phyloP scores from a whole-genome alignment of 345 rosid species.

The Dimocarpus longan region DNA sequence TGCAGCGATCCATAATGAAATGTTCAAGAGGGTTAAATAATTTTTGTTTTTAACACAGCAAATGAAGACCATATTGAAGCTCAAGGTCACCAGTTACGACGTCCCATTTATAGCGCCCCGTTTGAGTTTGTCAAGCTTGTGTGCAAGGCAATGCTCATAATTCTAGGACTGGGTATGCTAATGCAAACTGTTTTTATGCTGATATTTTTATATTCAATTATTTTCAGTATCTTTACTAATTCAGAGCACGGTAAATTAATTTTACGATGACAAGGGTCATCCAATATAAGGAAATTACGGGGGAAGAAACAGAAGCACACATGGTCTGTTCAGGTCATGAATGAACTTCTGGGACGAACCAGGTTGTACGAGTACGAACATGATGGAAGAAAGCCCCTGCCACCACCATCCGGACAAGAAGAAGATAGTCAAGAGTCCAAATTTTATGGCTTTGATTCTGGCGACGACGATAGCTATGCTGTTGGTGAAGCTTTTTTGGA shows the following conservation, averaged over 20 bases:
- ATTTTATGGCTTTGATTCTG: not conserved
- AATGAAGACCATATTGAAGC: not conserved
- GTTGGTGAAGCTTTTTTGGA: not conserved
- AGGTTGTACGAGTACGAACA: slow-evolving; percentile 28
- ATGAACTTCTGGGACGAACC: slow-evolving; percentile 26
- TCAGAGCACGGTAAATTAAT: not conserved
- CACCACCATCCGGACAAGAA: not conserved
- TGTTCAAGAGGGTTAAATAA: too few species aligned
- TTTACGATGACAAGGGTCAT: slow-evolving; percentile 31
- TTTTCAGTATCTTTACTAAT: too few species aligned
- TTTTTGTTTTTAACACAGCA: not conserved
- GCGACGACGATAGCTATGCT: not conserved
- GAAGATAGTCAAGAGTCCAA: not conserved
- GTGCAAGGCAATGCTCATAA: slow-evolving; percentile 38
- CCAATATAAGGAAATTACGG: slow-evolving; percentile 25
- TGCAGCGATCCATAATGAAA: too few species aligned
- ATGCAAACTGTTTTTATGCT: not conserved
- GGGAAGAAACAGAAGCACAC: slow-evolving; percentile 43
- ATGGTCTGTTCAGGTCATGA: slow-evolving; percentile 52
- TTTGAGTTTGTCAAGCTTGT: slow-evolving; percentile 38
- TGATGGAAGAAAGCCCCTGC: slow-evolving; percentile 23
- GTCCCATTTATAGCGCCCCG: slow-evolving; percentile 37
- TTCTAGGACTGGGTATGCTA: slow-evolving; percentile 43
- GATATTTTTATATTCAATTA: not conserved
- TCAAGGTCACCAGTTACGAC: slow-evolving; percentile 24